phyloP scores from a whole-genome alignment of 2,329 filamentous ascomycete genomes.

The Thielaviopsis musarum region DNA sequence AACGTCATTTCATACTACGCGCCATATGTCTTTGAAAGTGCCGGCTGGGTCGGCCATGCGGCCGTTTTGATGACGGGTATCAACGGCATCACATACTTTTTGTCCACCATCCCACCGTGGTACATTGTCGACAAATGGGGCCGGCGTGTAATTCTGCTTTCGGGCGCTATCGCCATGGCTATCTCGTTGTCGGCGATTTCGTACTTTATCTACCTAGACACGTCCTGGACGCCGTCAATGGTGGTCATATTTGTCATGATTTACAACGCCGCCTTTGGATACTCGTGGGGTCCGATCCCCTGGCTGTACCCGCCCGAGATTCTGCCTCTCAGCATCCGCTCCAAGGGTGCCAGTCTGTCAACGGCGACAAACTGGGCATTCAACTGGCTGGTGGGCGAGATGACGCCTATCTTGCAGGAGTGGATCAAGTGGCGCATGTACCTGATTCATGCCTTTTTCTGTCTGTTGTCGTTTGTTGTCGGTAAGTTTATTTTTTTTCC shows the following conservation, averaged over 20 bases:
- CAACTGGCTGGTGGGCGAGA: conserved; percentile 91
- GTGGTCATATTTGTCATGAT: conserved; percentile 95
- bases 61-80: conserved; percentile 96
- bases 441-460: conserved; percentile 91
- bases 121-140: conserved; percentile 91
- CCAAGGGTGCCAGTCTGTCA: conserved; percentile 89
- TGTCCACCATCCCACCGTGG: conserved; percentile 91
- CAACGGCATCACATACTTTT: conserved; percentile 76
- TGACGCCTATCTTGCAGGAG: conserved; percentile 87
- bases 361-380: conserved; percentile 97
- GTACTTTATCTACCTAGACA: conserved; percentile 85
- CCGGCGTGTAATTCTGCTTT: conserved; percentile 73
- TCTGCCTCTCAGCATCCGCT: conserved; percentile 84
- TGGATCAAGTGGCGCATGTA: conserved; percentile 89
- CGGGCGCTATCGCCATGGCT: conserved; percentile 77
- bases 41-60: conserved; percentile 81
- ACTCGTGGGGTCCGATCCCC: conserved; percentile 88
- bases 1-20: conserved; percentile 99
- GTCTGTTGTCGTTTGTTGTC: conserved; percentile 83
- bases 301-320: conserved; percentile 99
- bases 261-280: conserved; percentile 94
- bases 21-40: conserved; percentile 87
- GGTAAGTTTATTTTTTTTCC: conserved; percentile 44
- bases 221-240: conserved; percentile 58
- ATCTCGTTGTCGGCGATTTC: conserved; percentile 78